Base-by-base conservation (phyloP, 768 basidiomycete genomes). In the Russula sp. region DNA sequence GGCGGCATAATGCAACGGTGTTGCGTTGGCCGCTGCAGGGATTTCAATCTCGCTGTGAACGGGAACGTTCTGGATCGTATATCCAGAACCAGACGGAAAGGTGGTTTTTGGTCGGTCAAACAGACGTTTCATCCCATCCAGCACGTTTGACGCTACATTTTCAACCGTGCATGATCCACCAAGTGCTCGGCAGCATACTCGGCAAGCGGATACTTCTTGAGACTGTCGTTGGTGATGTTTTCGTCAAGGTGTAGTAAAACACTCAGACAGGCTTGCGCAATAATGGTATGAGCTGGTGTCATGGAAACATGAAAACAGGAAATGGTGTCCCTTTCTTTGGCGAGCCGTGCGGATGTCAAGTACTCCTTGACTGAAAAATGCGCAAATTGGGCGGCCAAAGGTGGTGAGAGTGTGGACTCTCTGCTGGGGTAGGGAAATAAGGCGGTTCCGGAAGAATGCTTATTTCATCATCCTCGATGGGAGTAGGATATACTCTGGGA, bases 301-400 rank as follows among this genome's bases (percentile, higher is more conserved):
- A 48, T n/a, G 2, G 24, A 11, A 38, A 63, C 28, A 3, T 44
- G 49, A 24, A 32, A 58, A 16, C 40, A 50, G 1, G 62, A 58
- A 18, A 63, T 14, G 18, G 26, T 16, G 14, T 11, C 30, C 6
- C 10, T 34, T 24, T 14, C 9, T 5, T 2, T 1, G 49, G 40
- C 16, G n/a, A 58, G 56, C 14, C 62, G 56, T 5, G 13, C 13
- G 0, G 62, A 63, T 3, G 49, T 58, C 30, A 63, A 28, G 38
- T 52, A 63, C 18, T 64, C 63, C 52, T 49, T 64, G 2, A 64
- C 63, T 2, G 63, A 59, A 42, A 64, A 54, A 38, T 64, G 63
- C 3, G 63, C 13, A 20, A 64, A 64, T n/a, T 64, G 57, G 16
- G 59, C 24, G 44, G 26, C 10, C 28, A 30, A 30, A 30, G 28